phyloP scores from a whole-genome alignment of 169 alveolate species.

The Theileria parva region DNA sequence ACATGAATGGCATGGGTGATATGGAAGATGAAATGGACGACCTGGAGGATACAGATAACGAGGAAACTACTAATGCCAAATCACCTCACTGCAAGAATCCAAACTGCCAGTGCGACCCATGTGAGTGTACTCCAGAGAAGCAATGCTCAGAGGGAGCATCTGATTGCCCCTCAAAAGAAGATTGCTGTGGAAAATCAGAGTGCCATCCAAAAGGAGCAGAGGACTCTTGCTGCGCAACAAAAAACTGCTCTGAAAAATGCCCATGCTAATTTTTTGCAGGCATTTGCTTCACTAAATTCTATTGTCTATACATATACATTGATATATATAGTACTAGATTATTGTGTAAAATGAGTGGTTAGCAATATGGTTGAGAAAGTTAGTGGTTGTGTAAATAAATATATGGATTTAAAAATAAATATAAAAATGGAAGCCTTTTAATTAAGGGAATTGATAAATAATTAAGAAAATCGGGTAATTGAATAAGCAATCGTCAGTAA shows the following conservation, averaged over 20 bases:
- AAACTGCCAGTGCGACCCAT: slow-evolving; percentile 15
- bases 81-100: slow-evolving; percentile 28
- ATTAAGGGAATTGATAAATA: not conserved
- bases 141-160: slow-evolving; percentile 31
- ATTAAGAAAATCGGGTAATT: not conserved
- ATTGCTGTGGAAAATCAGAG: not conserved
- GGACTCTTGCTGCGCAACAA: slow-evolving; percentile 10
- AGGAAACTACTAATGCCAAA: not conserved
- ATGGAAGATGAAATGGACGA: slow-evolving; percentile 60
- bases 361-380: not conserved
- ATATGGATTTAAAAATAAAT: no score
- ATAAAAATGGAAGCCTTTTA: no score
- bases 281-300: not conserved
- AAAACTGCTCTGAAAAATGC: slow-evolving; percentile 50
- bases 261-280: slow-evolving; percentile 19
- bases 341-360: not conserved
- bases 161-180: slow-evolving; percentile 9
- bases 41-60: slow-evolving; percentile 60
- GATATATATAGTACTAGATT: not conserved
- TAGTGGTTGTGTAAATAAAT: not conserved
- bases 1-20: slow-evolving; percentile 60
- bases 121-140: slow-evolving; percentile 39
- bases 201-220: not conserved
- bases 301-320: not conserved
- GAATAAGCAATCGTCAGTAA: not conserved